These are phyloP conservation scores for Strobilomyces dryophilus DNA, from an alignment of 768 basidiomycete species.

Conservation along the genomic window DNA sequence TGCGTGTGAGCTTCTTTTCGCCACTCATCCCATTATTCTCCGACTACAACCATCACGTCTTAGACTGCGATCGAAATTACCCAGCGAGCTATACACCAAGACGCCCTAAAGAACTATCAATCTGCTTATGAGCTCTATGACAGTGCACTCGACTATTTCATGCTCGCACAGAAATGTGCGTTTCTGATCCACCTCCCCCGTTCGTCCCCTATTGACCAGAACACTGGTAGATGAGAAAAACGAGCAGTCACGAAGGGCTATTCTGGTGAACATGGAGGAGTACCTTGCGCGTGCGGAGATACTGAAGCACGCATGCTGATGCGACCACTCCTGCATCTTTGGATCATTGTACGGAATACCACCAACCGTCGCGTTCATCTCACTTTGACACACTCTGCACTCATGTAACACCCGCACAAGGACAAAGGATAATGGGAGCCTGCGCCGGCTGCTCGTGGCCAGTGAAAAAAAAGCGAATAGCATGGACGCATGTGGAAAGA, in stretches of 20 bases:
- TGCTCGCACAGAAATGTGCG: constrained; percentile 88
- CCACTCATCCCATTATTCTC: not conserved
- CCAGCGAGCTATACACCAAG: constrained; percentile 84
- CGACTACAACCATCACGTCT: not conserved
- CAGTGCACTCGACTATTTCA: constrained; percentile 94
- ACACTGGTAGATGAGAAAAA: constrained; percentile 67
- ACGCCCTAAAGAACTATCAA: constrained; percentile 83
- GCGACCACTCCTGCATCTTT: too few relatives aligned
- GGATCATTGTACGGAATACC: too few relatives aligned
- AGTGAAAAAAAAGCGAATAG: too few relatives aligned
- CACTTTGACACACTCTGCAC: too few relatives aligned
- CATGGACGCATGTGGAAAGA: too few relatives aligned
- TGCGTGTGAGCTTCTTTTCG: constrained; percentile 7
- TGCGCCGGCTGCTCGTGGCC: too few relatives aligned
- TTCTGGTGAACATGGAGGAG: constrained; percentile 80
- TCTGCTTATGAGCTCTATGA: constrained; percentile 91
- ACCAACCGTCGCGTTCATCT: too few relatives aligned
- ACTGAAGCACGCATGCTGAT: constrained; percentile 42
- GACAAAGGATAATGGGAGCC: too few relatives aligned
- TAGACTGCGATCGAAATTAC: constrained; percentile 83
- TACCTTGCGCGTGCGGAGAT: constrained; percentile 89
- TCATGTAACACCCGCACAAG: too few relatives aligned
- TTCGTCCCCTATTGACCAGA: not conserved
- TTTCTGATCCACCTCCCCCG: not conserved
- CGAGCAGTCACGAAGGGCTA: constrained; percentile 78